phyloP scores from a whole-genome alignment of 768 basidiomycete species.

The Boletus rex-veris region DNA sequence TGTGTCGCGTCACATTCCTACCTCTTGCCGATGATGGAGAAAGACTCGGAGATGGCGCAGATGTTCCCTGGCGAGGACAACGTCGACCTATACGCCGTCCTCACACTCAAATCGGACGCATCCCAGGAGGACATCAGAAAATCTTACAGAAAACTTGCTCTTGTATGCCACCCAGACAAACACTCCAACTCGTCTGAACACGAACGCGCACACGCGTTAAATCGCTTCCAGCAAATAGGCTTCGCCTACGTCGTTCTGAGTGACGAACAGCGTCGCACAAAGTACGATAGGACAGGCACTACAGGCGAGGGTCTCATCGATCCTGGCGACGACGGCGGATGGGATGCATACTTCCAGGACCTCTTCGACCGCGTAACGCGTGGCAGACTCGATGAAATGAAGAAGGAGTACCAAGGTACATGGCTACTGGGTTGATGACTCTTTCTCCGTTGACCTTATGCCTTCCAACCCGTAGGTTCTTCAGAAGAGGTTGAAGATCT shows the following conservation, averaged over 20 bases:
- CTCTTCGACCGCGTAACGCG: conserved; percentile 86
- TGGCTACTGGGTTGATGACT: neutral
- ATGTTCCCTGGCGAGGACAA: conserved; percentile 74
- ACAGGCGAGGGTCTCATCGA: conserved; percentile 76
- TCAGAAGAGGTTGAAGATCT: conserved; percentile 81
- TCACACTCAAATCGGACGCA: conserved; percentile 53
- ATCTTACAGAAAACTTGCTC: conserved; percentile 80
- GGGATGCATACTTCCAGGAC: conserved; percentile 94
- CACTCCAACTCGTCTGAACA: conserved; percentile 57
- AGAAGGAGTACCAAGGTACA: conserved; percentile 85
- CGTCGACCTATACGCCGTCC: conserved; percentile 76
- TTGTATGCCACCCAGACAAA: conserved; percentile 89
- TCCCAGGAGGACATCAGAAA: conserved; percentile 70
- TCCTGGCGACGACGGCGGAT: conserved; percentile 73
- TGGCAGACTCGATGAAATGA: conserved; percentile 87
- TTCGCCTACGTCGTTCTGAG: conserved; percentile 89
- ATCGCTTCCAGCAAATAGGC: conserved; percentile 87
- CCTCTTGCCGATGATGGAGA: conserved; percentile 50
- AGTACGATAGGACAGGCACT: conserved; percentile 83
- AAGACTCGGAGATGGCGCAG: conserved; percentile 61
- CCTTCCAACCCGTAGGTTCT: conserved; percentile 54
- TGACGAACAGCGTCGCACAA: conserved; percentile 68
- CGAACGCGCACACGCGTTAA: conserved; percentile 64
- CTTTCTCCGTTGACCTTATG: neutral
- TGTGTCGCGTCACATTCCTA: neutral